Base-by-base conservation (phyloP, 2,329 filamentous ascomycete species). In the Penicillium palitans region DNA sequence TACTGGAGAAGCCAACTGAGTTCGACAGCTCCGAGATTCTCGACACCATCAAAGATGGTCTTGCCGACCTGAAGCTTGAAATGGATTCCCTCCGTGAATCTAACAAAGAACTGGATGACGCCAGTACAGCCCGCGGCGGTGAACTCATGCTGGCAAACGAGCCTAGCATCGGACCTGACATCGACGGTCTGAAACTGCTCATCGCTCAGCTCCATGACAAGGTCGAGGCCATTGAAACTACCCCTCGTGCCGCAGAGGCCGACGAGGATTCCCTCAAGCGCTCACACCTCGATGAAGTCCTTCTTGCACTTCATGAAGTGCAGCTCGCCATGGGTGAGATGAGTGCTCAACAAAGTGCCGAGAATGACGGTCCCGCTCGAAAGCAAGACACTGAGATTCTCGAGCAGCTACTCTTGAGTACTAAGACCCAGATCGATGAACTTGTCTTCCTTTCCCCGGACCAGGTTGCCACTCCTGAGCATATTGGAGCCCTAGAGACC, bases 351-450 rank as follows among this genome's bases (percentile, higher is more conserved):
- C 77, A 76, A 12, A 63, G 58, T n/a, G 61, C 66, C 12, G 80
- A 83, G 48, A 85, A 87, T 39, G 73, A 44, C 9, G n/a, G 42
- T 1, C n/a, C 81, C 2, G 87, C 89, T 6, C 86, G 82, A 33
- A 90, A 90, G 70, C 91, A 96, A 64, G 93, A 98, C 66, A 90
- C 93, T 0, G 87, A 93, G 61, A 91, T 91, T 12, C 93, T 98
- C 58, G 93, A 97, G 74, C 96, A 90, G 0, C 87, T 98, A 49
- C 82, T 98, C 13, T 87, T 89, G 42, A 96, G 96, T 72, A 93
- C 92, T 33, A 97, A 97, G 72, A 87, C 88, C 6, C 90, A 90
- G 47, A 80, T 98, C 10, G 93, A 97, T 58, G 92, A 96, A 59
- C 84, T 96, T 50, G 84, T 74, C 6, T 72, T 84, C 27, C 80